Percentiles rank a stretch among this genome's conserved stretches.
Conservation (phyloP, 352 stramenopile genomes). For the Blastocystis sp. region DNA sequence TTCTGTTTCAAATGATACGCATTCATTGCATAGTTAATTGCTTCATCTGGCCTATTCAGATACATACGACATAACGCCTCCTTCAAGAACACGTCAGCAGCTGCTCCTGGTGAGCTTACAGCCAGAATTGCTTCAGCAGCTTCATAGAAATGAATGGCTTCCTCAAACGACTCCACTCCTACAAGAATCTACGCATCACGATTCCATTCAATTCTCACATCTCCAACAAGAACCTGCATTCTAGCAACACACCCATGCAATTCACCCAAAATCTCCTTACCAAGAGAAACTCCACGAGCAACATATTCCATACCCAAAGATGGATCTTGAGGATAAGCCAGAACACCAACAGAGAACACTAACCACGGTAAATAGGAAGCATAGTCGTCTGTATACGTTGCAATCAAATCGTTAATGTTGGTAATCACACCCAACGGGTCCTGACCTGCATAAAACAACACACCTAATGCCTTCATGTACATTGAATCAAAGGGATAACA, state of each 20-base stretch:
- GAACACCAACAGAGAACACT: constrained; percentile 31
- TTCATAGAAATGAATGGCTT: constrained; percentile 41
- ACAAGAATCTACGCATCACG: neutral
- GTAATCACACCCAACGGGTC: constrained; percentile 32
- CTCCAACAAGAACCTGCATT: constrained; percentile 15
- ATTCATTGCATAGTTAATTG: neutral
- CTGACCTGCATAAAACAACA: neutral
- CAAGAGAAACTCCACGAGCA: neutral
- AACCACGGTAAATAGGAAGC: neutral
- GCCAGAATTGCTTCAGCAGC: neutral
- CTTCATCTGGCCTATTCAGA: neutral
- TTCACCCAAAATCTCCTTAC: neutral
- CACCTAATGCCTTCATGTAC: neutral
- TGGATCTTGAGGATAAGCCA: constrained; percentile 31
- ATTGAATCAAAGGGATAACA: neutral
- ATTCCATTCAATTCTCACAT: neutral
- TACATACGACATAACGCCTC: constrained; percentile 40
- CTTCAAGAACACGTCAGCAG: constrained; percentile 23
- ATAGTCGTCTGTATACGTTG: neutral
- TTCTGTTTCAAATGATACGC: constrained; percentile 1
- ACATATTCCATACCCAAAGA: constrained; percentile 52
- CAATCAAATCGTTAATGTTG: constrained; percentile 45
- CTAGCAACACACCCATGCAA: neutral
- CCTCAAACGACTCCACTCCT: constrained; percentile 12
- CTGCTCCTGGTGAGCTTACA: neutral